Base-by-base conservation (phyloP, 2,329 filamentous ascomycete genomes). In the Alternaria sp. region DNA sequence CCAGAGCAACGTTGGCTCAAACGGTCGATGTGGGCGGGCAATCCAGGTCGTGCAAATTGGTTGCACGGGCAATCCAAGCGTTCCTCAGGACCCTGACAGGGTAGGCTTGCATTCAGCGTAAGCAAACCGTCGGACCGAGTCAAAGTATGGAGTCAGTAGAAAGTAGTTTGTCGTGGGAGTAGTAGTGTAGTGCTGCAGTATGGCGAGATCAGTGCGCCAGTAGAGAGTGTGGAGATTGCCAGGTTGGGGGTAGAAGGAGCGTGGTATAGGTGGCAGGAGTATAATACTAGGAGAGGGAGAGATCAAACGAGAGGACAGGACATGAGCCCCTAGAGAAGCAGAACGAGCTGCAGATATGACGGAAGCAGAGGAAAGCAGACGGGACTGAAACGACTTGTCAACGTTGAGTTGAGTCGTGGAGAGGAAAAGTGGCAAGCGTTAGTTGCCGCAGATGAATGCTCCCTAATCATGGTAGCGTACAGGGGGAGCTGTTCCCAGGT, bases 221-320 rank as follows among this genome's bases (percentile, higher is more conserved):
- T 58, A 62, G 56, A 50, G 65, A 68, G 57, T 56, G 59, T 59
- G 56, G 65, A 63, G 62, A 53, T 66, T 57, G 55, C 32, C 32
- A 54, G 53, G 11, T 43, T 55, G 53, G 67, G 57, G 63, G 57
- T 63, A 51, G 66, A 78, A 74, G 51, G 75, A 77, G 71, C 63
- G 77, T 75, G 67, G 62, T 67, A 67, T 66, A 62, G 65, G 49
- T 56, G 51, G 66, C 28, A 62, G 56, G 67, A 69, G 61, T 73
- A 71, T 69, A 71, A 45, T 55, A 66, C 65, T 62, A 67, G 63
- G 32, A 68, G 69, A 76, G 69, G 75, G 68, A 51, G 61, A 68
- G 66, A 69, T 77, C 74, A 79, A 80, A 79, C 75, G 77, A 80
- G 66, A 67, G 77, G 67, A 77, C 68, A 72, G 75, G 73, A 75